phyloP scores from a whole-genome alignment of 208 protist genomes.

The Trypanosoma theileri region DNA sequence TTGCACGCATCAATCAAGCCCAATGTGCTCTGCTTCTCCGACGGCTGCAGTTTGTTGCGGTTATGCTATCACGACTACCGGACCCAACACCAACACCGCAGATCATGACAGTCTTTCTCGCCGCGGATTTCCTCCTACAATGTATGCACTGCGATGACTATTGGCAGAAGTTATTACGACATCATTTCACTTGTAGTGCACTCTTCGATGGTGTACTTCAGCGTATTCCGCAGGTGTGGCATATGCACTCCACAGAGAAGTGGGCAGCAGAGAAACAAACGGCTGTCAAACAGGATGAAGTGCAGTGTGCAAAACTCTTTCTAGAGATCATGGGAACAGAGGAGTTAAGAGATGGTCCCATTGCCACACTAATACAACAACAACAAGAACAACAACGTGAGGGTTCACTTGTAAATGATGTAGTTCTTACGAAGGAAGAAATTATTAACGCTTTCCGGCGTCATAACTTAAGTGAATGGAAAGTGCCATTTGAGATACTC shows the following conservation, averaged over 20 bases:
- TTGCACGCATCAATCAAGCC: constrained; percentile 27
- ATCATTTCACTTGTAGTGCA: constrained; percentile 45
- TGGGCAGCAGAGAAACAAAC: constrained; percentile 39
- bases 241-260: constrained; percentile 45
- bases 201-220: constrained; percentile 45
- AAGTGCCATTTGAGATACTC: constrained; percentile 45
- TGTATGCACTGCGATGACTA: constrained; percentile 18
- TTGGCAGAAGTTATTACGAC: constrained; percentile 40
- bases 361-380: background rate
- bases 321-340: background rate
- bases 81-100: constrained; percentile 26
- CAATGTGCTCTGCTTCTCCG: constrained; percentile 27
- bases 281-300: constrained; percentile 44
- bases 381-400: background rate
- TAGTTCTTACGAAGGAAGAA: constrained; percentile 20
- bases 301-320: constrained; percentile 27
- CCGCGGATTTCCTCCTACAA: constrained; percentile 29
- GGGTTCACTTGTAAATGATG: background rate
- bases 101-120: constrained; percentile 26
- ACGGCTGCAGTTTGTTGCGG: constrained; percentile 19
- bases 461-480: constrained; percentile 46
- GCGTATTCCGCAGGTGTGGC: constrained; percentile 55
- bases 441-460: constrained; percentile 43
- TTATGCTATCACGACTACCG: constrained; percentile 16
- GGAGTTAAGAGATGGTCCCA: background rate